A percentile compares a stretch with the other conserved stretches of the same genome.
These are phyloP conservation scores for Rosa persica DNA, from an alignment of 306 rosid genomes.

Conservation along the genomic window DNA sequence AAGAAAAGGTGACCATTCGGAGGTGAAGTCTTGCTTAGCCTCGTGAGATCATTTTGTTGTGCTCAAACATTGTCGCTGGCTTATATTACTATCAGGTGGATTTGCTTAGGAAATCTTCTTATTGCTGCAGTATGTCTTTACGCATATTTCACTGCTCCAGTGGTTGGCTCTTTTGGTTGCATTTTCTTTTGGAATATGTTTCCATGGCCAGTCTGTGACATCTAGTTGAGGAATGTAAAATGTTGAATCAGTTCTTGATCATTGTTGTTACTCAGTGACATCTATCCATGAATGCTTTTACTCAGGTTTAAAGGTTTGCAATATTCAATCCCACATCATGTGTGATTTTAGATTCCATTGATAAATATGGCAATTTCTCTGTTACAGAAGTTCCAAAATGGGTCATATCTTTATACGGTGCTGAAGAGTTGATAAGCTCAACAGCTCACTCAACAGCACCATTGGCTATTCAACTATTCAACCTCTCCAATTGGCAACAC, in stretches of 20 bases:
- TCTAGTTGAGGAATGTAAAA: constrained; percentile 13
- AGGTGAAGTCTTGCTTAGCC: background rate
- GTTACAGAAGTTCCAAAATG: background rate
- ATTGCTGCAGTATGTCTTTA: background rate
- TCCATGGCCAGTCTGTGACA: background rate
- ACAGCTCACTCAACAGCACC: background rate
- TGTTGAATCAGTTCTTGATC: background rate
- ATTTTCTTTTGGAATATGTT: background rate
- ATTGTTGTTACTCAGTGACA: background rate
- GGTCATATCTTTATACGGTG: background rate
- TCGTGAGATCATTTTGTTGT: background rate
- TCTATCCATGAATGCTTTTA: background rate
- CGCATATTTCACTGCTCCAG: background rate
- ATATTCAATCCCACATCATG: background rate
- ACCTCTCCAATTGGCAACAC: background rate
- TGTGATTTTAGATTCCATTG: background rate
- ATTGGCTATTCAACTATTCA: constrained; percentile 2
- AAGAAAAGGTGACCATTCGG: constrained; percentile 67
- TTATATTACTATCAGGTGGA: background rate
- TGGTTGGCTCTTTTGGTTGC: background rate
- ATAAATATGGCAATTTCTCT: too few relatives aligned
- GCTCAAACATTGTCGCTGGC: background rate
- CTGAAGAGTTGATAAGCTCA: background rate
- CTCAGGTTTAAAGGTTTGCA: background rate
- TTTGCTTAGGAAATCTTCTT: background rate